phyloP scores from a whole-genome alignment of 768 basidiomycete species.

The Pleurotus platypus region DNA sequence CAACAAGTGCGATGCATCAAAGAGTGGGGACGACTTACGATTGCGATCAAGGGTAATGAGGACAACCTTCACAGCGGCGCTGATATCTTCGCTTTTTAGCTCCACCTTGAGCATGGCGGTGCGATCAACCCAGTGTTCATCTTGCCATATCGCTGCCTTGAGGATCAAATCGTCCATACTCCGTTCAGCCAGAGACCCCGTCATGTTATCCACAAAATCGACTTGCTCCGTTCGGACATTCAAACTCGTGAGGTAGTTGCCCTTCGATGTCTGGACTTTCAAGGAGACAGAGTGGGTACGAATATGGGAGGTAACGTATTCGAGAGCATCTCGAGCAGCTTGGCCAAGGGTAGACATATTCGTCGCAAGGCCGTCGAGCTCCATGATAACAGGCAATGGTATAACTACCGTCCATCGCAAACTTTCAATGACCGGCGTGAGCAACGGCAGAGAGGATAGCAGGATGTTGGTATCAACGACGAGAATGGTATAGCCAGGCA shows the following conservation, averaged over 20 bases:
- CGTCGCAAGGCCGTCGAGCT: conserved; percentile 84
- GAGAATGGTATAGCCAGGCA: conserved; percentile 86
- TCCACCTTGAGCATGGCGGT: conserved; percentile 60
- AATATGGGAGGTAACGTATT: conserved; percentile 73
- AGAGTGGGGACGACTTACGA: conserved; percentile 44
- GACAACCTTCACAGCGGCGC: conserved; percentile 73
- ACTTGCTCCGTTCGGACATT: conserved; percentile 82
- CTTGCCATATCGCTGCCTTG: conserved; percentile 89
- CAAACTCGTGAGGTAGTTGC: conserved; percentile 87
- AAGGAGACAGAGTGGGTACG: conserved; percentile 72
- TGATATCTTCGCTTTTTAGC: conserved; percentile 31
- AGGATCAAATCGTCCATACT: conserved; percentile 96
- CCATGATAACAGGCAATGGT: conserved; percentile 94
- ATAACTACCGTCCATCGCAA: conserved; percentile 84
- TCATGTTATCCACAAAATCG: conserved; percentile 51
- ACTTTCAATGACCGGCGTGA: conserved; percentile 76
- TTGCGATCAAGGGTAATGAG: conserved; percentile 91
- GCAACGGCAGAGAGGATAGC: conserved; percentile 72
- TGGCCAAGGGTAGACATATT: conserved; percentile 65
- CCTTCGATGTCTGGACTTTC: conserved; percentile 93
- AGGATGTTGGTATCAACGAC: conserved; percentile 96
- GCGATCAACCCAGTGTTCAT: conserved; percentile 88
- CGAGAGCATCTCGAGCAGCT: conserved; percentile 68
- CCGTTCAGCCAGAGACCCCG: conserved; percentile 41
- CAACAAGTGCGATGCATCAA: not conserved